Conservation (phyloP, 495 filamentous ascomycete species). For the Neurospora tetrasperma region DNA sequence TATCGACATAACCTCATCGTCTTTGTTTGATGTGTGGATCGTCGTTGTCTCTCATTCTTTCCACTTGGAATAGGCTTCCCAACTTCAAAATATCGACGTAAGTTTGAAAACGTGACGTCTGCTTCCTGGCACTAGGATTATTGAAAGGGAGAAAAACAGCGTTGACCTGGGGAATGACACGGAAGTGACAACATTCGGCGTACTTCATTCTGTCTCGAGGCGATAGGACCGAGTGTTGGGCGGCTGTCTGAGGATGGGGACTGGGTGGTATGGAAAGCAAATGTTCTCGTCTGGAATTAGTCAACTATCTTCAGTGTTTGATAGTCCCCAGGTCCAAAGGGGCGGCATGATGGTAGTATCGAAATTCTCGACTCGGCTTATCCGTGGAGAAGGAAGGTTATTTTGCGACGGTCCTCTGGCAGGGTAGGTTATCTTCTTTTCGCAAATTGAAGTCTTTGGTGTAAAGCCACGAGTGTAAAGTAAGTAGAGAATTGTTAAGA, state of each 20-base stretch:
- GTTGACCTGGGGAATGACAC: background rate
- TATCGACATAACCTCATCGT: no score
- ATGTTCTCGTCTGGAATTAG: no score
- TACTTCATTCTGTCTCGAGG: background rate
- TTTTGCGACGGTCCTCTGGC: no score
- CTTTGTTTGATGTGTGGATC: no score
- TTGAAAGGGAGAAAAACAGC: background rate
- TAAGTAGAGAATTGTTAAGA: no score
- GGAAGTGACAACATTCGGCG: background rate
- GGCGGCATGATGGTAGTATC: background rate
- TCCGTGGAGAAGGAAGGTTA: background rate
- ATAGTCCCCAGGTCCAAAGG: background rate
- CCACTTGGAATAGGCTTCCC: no score
- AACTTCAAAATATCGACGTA: no score
- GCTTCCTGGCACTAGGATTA: no score
- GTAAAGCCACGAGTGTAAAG: background rate
- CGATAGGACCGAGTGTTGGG: background rate
- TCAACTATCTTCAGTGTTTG: no score
- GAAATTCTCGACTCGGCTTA: background rate
- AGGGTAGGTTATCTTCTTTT: background rate
- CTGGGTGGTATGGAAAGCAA: background rate
- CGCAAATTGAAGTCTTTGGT: background rate
- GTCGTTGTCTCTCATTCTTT: no score
- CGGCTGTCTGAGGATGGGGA: background rate
- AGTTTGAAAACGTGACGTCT: no score